Percentiles rank a stretch among this genome's conserved stretches.
Conservation (phyloP, 2,329 filamentous ascomycete species). For the Parascedosporium putredinis region DNA sequence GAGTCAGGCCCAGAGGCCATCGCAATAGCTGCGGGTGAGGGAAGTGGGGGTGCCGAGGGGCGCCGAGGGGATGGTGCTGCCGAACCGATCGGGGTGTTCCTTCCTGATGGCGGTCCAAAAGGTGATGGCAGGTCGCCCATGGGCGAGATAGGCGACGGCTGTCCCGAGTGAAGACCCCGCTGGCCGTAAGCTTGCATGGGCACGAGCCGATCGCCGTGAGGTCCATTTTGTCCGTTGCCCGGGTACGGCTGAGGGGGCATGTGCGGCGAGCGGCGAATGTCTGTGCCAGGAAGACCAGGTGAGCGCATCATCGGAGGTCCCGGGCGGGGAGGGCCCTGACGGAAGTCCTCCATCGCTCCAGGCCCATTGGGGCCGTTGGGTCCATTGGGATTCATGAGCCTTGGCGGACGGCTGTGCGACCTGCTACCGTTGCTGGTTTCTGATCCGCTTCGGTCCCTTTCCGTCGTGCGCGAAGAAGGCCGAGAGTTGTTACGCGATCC, state of each 20-base stretch:
- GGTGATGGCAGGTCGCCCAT: conserved; percentile 23
- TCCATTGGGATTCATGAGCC: conserved; percentile 24
- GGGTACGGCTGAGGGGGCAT: conserved; percentile 34
- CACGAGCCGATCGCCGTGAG: conserved; percentile 13
- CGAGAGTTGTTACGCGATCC: conserved; percentile 17
- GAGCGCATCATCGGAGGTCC: conserved; percentile 26
- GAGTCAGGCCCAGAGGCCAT: conserved; percentile 10
- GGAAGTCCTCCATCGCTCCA: background rate
- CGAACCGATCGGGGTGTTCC: conserved; percentile 21
- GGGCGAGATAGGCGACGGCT: conserved; percentile 36
- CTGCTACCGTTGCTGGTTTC: conserved; percentile 38
- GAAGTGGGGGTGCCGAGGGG: conserved; percentile 21
- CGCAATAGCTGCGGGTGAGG: conserved; percentile 11
- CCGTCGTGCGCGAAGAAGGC: conserved; percentile 23
- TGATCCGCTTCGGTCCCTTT: conserved; percentile 44
- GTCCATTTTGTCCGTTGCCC: conserved; percentile 14
- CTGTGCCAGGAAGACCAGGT: conserved; percentile 36
- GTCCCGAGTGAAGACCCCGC: conserved; percentile 25
- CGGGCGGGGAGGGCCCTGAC: conserved; percentile 15
- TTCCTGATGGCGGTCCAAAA: conserved; percentile 18
- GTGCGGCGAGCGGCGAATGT: conserved; percentile 35
- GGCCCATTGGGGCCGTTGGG: background rate
- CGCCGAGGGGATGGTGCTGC: conserved; percentile 21
- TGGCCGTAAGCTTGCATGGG: conserved; percentile 11
- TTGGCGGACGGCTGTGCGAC: conserved; percentile 27